These are phyloP conservation scores for Monosporascus ibericus DNA, from an alignment of 2,329 filamentous ascomycete species.

Conservation along the genomic window DNA sequence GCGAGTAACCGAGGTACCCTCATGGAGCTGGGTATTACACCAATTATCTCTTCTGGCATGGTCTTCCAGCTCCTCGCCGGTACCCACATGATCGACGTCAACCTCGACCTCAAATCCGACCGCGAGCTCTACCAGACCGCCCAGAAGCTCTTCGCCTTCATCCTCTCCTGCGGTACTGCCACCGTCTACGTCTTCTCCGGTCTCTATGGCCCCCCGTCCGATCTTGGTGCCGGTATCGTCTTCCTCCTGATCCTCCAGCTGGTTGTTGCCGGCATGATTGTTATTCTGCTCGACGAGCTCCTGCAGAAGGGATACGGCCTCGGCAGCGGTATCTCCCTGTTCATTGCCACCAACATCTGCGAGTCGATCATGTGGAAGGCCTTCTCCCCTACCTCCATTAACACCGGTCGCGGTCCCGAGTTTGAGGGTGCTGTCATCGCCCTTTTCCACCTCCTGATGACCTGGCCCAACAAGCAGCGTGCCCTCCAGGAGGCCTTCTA, in stretches of 20 bases:
- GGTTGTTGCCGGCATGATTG: conserved; percentile 93
- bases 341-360: conserved; percentile 99
- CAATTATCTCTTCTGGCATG: conserved; percentile 99
- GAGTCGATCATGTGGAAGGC: conserved; percentile 99
- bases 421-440: conserved; percentile 98
- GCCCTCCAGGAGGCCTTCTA: conserved; percentile 98
- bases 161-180: conserved; percentile 93
- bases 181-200: conserved; percentile 98
- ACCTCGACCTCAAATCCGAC: conserved; percentile 99
- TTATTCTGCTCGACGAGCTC: conserved; percentile 97
- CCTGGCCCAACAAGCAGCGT: conserved; percentile 98
- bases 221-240: conserved; percentile 96
- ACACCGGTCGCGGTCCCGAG: conserved; percentile 97
- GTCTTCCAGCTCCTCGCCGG: conserved; percentile 99
- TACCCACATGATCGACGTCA: conserved; percentile 99
- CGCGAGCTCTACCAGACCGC: conserved; percentile 99
- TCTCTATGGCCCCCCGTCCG: conserved; percentile 93
- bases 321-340: conserved; percentile 96
- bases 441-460: conserved; percentile 94
- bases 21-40: conserved; percentile 95
- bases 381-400: conserved; percentile 98
- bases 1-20: conserved; percentile 95
- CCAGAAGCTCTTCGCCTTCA: conserved; percentile 97
- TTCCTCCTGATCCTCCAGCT: conserved; percentile 97
- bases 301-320: conserved; percentile 99